Base-by-base conservation (phyloP, 2,329 filamentous ascomycete genomes). In the Rhinocladiella similis region DNA sequence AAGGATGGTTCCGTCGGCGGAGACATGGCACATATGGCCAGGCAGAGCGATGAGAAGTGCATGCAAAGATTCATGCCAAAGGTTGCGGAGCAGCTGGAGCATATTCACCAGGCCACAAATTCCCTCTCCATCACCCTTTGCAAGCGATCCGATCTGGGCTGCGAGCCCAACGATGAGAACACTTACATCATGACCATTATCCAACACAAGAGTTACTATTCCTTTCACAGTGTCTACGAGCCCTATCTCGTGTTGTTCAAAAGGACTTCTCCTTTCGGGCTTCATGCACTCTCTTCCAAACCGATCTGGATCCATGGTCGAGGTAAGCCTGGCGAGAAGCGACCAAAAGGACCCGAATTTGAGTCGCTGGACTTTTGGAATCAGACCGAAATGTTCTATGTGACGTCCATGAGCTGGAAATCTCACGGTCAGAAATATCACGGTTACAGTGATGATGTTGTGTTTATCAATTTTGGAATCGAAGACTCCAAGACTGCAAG, bases 21-120 rank as follows among this genome's bases (percentile, higher is more conserved):
- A 9, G 74, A 85, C 62, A 68, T 84, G 0, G 77, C 77, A 1
- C 68, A 72, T 1, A 54, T 66, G 1, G 71, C 73, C 0, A 60
- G 63, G 0, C 56, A 51, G 2, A 63, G 64, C 1, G 83, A 85
- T 55, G 65, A 71, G 10, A 61, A 66, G 33, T 85, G 83, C 63
- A 64, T 83, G 53, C 65, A 60, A 1, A 74, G 68, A 35, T 77
- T 77, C 59, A 70, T 84, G 51, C 80, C 81, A 0, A 60, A 66
- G 12, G 50, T 74, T 0, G 59, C 63, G 0, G 45, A 35, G 20
- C 56, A 71, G 3, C 58, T 73, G 19, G 78, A 82, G 65, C 79
- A 74, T 0, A 76, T 84, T 27, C 83, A 85, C 63, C 83, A 86
- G 66, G 78, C 83, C 5, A 84, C 81, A 18, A 86, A 86, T 66